phyloP scores from a whole-genome alignment of 208 protist genomes.

The Leishmania aethiopica region DNA sequence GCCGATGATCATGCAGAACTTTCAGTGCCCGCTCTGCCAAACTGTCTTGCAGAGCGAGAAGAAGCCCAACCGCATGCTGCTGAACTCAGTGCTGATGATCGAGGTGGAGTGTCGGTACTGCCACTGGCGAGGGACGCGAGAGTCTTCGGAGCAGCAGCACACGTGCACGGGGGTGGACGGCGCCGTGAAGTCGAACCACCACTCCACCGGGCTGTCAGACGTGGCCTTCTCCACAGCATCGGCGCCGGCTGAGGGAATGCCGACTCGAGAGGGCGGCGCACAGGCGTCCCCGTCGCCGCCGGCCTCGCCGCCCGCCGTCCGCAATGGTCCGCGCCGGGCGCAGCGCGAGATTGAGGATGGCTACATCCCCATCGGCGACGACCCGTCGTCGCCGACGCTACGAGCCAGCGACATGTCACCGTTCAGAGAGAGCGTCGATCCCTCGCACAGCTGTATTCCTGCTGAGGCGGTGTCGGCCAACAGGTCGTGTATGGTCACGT shows the following conservation, averaged over 20 bases:
- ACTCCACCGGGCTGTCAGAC: neutral
- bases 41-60: slow-evolving; percentile 34
- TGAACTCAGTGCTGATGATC: slow-evolving; percentile 67
- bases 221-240: slow-evolving; percentile 2
- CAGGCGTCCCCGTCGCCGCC: neutral
- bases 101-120: slow-evolving; percentile 63
- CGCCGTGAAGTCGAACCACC: neutral
- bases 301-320: neutral
- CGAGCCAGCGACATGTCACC: neutral
- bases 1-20: slow-evolving; percentile 35
- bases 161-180: slow-evolving; percentile 16
- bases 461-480: neutral
- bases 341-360: slow-evolving; percentile 30
- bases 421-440: neutral
- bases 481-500: neutral
- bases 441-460: neutral
- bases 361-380: slow-evolving; percentile 26
- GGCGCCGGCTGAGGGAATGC: neutral
- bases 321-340: slow-evolving; percentile 12
- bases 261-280: neutral
- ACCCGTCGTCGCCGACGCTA: slow-evolving; percentile 10
- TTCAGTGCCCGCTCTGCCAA: slow-evolving; percentile 69
- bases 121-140: slow-evolving; percentile 64
- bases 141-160: slow-evolving; percentile 27
- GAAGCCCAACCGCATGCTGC: slow-evolving; percentile 63